Conservation (phyloP, 305 asterid species). For the Lippia alba region DNA sequence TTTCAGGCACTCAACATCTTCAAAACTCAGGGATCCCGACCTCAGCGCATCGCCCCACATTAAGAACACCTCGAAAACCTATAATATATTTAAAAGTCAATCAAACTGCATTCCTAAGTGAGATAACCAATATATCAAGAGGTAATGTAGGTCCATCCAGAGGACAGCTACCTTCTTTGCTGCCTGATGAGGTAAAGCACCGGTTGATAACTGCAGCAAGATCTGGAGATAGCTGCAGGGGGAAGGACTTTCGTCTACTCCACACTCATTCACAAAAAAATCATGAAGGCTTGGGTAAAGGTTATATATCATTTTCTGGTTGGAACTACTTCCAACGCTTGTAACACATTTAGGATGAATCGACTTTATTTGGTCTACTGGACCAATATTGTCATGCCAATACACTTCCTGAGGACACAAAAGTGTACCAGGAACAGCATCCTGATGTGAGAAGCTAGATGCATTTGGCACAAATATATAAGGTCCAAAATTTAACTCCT, state of each 20-base stretch:
- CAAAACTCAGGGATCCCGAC: conserved; percentile 71
- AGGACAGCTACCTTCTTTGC: conserved; percentile 66
- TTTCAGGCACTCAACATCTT: conserved; percentile 68
- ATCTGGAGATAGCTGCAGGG: conserved; percentile 72
- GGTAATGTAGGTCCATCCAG: conserved; percentile 14
- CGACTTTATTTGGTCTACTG: conserved; percentile 52
- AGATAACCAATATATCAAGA: conserved; percentile 21
- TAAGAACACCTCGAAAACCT: conserved; percentile 80
- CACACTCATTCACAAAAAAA: conserved; percentile 87
- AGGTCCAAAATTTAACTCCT: conserved; percentile 69
- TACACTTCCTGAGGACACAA: conserved; percentile 76
- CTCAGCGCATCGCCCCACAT: conserved; percentile 76
- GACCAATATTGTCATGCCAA: conserved; percentile 76
- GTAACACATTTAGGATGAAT: conserved; percentile 41
- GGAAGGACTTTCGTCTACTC: conserved; percentile 77
- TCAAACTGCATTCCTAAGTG: conserved; percentile 26
- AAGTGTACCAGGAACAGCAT: conserved; percentile 69
- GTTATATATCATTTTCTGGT: conserved; percentile 54
- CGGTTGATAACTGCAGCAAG: conserved; percentile 69
- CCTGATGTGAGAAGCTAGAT: conserved; percentile 53
- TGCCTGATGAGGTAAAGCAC: conserved; percentile 74
- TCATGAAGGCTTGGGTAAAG: conserved; percentile 79
- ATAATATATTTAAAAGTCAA: conserved; percentile 25
- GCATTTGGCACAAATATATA: conserved; percentile 80
- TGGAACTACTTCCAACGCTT: conserved; percentile 39